Base-by-base conservation (phyloP, 2,329 filamentous ascomycete species). In the Pseudogymnoascus sp. region DNA sequence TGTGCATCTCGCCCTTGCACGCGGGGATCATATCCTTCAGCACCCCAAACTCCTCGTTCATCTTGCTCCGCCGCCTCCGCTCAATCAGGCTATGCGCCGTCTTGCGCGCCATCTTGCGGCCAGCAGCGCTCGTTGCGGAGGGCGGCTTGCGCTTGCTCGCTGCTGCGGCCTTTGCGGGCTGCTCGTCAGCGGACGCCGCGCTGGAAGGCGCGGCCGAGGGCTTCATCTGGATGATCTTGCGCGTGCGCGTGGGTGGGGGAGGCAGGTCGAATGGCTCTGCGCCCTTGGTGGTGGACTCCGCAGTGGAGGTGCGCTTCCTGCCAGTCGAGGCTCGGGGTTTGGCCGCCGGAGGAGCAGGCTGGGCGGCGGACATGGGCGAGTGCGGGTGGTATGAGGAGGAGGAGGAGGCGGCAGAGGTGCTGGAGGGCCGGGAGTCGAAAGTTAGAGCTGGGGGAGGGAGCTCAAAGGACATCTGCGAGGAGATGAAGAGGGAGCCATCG, bases 221-320 rank as follows among this genome's bases (percentile, higher is more conserved):
- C 76, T 96, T 96, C 93, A 97, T 96, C 77, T 97, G 93, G 64
- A 97, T 97, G 74, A 99, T 97, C 78, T 96, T 97, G 71, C 93
- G 88, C 44, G 91, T 90, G 67, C 93, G 83, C 2, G 93, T 96
- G 0, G 95, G 95, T 15, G 93, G 95, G 9, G 95, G 95, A 19
- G 95, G 95, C 15, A 99, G 83, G 9, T 89, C 83, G 74, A 96
- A 96, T 59, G 83, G 79, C 69, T 86, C 83, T 9, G 44, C 44
- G 44, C 13, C 23, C 68, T 85, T 87, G 68, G 70, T 62, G 17
- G 68, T 61, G 33, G 67, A 50, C 61, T 75, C 73, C 17, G 78
- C 75, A 11, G 79, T 74, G 15, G 83, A 81, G 0, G 80, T 78
- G 42, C 83, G 78, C 64, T 77, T 61, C 71, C 65, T 69, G 68